Conservation (phyloP, 495 filamentous ascomycete genomes). For the Penicillium goetzii region DNA sequence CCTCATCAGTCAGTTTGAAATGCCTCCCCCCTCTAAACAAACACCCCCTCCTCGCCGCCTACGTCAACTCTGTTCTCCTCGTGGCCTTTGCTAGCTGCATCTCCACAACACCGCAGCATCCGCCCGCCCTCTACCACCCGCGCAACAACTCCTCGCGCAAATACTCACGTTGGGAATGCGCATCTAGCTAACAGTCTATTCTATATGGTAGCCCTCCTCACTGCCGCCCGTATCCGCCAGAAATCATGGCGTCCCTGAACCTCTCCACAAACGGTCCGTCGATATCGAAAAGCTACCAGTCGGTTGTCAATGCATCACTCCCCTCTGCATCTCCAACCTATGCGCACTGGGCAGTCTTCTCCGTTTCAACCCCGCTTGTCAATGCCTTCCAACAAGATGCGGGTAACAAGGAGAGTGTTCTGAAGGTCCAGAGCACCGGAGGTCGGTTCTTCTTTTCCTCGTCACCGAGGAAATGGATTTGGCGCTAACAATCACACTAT, state of each 20-base stretch:
- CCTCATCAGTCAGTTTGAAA: background rate
- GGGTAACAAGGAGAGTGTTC: slow-evolving; percentile 83
- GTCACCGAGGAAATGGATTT: background rate
- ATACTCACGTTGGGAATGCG: background rate
- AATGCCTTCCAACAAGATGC: slow-evolving; percentile 87
- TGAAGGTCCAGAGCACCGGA: slow-evolving; percentile 92
- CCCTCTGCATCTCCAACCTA: slow-evolving; percentile 71
- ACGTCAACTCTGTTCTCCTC: slow-evolving; percentile 16
- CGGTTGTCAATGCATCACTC: slow-evolving; percentile 73
- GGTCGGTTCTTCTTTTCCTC: slow-evolving; percentile 54
- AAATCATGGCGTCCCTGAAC: slow-evolving; percentile 87
- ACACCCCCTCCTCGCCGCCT: slow-evolving; percentile 12
- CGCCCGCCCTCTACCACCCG: background rate
- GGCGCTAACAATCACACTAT: background rate
- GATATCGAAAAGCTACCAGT: slow-evolving; percentile 89
- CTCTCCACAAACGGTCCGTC: slow-evolving; percentile 87
- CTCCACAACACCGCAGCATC: slow-evolving; percentile 4
- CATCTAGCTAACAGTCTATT: background rate
- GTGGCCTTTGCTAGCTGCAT: background rate
- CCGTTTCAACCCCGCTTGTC: slow-evolving; percentile 84
- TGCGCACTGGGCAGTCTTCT: slow-evolving; percentile 88
- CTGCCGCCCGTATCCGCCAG: background rate
- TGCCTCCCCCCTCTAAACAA: background rate
- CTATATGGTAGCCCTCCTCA: background rate
- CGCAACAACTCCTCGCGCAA: background rate